phyloP scores from a whole-genome alignment of 2,329 filamentous ascomycete species.

The Alternaria gansuensis region DNA sequence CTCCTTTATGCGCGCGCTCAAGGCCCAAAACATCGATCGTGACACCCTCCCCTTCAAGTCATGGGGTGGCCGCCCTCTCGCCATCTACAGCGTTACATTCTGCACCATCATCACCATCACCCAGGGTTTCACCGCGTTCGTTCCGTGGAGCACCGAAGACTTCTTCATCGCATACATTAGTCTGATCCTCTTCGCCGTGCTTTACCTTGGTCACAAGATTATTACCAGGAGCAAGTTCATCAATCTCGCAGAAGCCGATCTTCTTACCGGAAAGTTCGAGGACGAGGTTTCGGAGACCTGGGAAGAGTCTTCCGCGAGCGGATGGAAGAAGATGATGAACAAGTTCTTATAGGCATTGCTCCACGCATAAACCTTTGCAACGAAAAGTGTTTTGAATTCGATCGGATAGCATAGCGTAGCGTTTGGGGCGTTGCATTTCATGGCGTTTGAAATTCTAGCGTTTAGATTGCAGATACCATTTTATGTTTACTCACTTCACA shows the following conservation, averaged over 20 bases:
- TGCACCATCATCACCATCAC: constrained; percentile 54
- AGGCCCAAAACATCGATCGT: constrained; percentile 50
- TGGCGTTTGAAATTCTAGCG: constrained; percentile 26
- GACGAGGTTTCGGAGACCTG: constrained; percentile 43
- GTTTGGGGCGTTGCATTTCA: constrained; percentile 33
- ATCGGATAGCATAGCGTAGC: constrained; percentile 30
- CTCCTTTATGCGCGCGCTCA: constrained; percentile 50
- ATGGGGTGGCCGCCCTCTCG: constrained; percentile 46
- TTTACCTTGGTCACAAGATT: constrained; percentile 69
- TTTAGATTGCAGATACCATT: constrained; percentile 24
- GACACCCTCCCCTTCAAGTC: constrained; percentile 52
- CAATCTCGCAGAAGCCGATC: constrained; percentile 54
- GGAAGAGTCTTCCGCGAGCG: constrained; percentile 46
- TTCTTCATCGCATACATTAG: constrained; percentile 55
- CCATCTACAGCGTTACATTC: constrained; percentile 52
- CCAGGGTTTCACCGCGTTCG: constrained; percentile 54
- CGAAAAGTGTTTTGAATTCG: constrained; percentile 25
- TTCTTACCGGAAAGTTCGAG: constrained; percentile 53
- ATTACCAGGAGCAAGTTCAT: constrained; percentile 52
- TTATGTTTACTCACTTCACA: constrained; percentile 22
- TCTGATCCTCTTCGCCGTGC: constrained; percentile 52
- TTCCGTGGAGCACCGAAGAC: constrained; percentile 48
- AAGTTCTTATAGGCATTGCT: constrained; percentile 32
- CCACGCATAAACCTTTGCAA: not conserved
- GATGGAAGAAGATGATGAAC: constrained; percentile 46